Evolutionary conservation across 768 basidiomycete genomes (phyloP), one percentile per base, ranked within the genome.

Genomic region (Phanerodontia chrysosporium): DNA sequence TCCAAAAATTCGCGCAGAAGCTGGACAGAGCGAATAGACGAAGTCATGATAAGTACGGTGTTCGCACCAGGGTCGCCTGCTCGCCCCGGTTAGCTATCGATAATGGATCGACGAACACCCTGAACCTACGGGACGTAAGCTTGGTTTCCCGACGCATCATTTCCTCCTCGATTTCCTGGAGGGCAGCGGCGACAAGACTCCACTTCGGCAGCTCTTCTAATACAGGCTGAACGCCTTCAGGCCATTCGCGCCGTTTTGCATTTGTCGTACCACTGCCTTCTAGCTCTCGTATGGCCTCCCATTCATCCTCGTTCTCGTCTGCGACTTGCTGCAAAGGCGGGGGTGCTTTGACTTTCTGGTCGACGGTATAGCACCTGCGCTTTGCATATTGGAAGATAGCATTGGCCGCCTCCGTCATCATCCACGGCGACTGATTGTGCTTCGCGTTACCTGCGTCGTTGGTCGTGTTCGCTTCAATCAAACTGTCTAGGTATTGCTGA

Each of bases 151-250:
- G 80, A 45, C 84, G 77, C 58, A 90, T 76, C 29, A 90, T 87
- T 63, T 95, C 92, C 59, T 85, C 85, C 71, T 98, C 97, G 2
- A 94, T 88, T 73, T 99, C 97, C 52, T 92, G 80, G 45, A 99
- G 70, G 0, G 95, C 81, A n/a, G 93, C 90, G 0, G 86, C 81
- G 13, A 99, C 74, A 8, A 95, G 70, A 57, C 81, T 81, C 96
- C 97, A 98, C 70, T 99, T 99, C 0, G 95, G 95, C 45, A 91
- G 80, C 67, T 98, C 97, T 72, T 98, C 97, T 24, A 98, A 77
- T 0, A 95, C 83, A 0, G 93, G 91, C 46, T 92, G 85, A 71
- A 95, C 85, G 1, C 85, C 86, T 10, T 82, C 77, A 0, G 94
- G 90, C 87, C 92, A 91, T 24, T 70, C 67, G 3, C 80, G 78